These are phyloP conservation scores for Macrotyloma uniflorum DNA, from an alignment of 306 rosid genomes.

Conservation along the genomic window DNA sequence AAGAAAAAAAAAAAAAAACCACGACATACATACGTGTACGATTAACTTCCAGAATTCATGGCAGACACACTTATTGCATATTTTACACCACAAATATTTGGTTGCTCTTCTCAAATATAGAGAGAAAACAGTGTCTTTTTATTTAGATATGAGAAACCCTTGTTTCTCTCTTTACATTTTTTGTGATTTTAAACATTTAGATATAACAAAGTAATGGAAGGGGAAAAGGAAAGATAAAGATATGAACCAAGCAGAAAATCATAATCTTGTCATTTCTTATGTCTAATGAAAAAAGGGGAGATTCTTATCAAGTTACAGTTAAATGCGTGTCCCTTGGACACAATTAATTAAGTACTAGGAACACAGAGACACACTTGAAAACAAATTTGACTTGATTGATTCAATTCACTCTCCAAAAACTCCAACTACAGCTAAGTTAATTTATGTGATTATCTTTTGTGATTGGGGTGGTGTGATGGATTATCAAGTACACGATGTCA, in stretches of 20 bases:
- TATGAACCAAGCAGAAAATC: not conserved
- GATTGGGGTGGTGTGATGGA: not conserved
- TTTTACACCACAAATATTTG: not conserved
- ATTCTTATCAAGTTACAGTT: conserved; percentile 23
- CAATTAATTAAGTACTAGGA: not conserved
- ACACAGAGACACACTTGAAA: not conserved
- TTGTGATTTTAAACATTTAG: not conserved
- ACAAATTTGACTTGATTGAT: conserved; percentile 19
- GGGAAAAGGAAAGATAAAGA: not conserved
- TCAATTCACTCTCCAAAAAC: conserved; percentile 4
- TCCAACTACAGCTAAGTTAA: not conserved
- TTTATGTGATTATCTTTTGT: not conserved
- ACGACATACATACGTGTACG: not conserved
- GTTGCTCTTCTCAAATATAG: not conserved
- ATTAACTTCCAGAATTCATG: conserved; percentile 22
- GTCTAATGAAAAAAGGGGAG: not conserved
- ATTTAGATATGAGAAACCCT: not conserved
- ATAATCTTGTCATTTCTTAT: conserved; percentile 1
- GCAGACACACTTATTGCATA: conserved; percentile 26
- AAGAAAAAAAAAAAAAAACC: not conserved
- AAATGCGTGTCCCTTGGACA: conserved; percentile 8
- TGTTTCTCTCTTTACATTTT: not conserved
- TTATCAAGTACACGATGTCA: not conserved
- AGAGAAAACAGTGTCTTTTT: too few relatives aligned
- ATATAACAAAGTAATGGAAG: too few relatives aligned